Conservation (phyloP, 805 yeast species). For the Sungouiozyma ichnusensis region DNA sequence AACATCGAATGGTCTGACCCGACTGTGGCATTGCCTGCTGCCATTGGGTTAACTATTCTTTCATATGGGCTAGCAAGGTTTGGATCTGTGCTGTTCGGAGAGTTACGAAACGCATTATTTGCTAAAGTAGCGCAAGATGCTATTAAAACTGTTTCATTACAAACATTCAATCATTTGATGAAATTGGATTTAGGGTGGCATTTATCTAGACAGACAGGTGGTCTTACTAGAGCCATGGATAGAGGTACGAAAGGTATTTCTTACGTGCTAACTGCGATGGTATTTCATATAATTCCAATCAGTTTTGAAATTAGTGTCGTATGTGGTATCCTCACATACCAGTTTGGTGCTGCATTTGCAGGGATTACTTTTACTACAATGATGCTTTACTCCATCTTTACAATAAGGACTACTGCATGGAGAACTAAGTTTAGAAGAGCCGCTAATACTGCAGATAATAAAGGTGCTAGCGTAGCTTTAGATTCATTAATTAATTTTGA, state of each 20-base stretch:
- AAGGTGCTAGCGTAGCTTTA: slow-evolving; percentile 89
- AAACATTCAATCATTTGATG: slow-evolving; percentile 76
- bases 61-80: slow-evolving; percentile 92
- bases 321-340: slow-evolving; percentile 86
- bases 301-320: slow-evolving; percentile 87
- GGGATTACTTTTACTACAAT: slow-evolving; percentile 80
- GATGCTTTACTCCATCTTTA: slow-evolving; percentile 79
- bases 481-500: slow-evolving; percentile 92
- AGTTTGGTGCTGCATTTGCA: slow-evolving; percentile 83
- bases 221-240: slow-evolving; percentile 90
- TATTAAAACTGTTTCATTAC: slow-evolving; percentile 77
- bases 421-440: slow-evolving; percentile 82
- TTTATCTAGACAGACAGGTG: slow-evolving; percentile 87
- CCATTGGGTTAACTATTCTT: slow-evolving; percentile 55
- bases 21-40: slow-evolving; percentile 45
- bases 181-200: slow-evolving; percentile 85
- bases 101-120: slow-evolving; percentile 87
- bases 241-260: slow-evolving; percentile 97
- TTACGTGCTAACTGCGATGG: slow-evolving; percentile 88
- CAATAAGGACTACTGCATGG: slow-evolving; percentile 93
- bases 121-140: slow-evolving; percentile 94
- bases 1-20: slow-evolving; percentile 73
- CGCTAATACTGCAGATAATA: slow-evolving; percentile 88
- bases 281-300: slow-evolving; percentile 92
- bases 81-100: slow-evolving; percentile 91